Evolutionary conservation across 139 green algal genomes (phyloP).

Genomic region (Micromonas pusilla): DNA sequence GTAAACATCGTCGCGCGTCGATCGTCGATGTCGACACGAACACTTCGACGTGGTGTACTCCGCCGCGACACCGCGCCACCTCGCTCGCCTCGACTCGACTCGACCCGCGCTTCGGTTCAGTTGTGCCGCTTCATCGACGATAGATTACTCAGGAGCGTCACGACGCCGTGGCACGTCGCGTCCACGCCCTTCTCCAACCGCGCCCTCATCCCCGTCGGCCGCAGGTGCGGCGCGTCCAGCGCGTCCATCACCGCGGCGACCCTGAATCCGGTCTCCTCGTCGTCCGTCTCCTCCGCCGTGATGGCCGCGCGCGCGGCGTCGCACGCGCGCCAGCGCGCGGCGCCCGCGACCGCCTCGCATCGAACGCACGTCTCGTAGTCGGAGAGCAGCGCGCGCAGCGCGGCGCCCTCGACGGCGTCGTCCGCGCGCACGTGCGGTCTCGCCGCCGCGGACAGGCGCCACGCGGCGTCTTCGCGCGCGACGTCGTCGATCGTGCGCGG

Average conservation of each 20-base stretch:
- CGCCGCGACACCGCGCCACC: no score
- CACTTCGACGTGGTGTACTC: no score
- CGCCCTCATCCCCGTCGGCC: neutral
- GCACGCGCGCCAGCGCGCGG: neutral
- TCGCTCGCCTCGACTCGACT: no score
- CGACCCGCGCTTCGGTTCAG: no score
- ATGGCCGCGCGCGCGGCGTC: neutral
- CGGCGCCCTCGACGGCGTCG: neutral
- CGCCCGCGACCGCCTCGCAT: neutral
- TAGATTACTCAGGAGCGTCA: neutral
- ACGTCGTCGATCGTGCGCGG: neutral
- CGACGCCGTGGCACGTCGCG: neutral
- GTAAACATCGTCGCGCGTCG: neutral
- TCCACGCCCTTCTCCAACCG: neutral
- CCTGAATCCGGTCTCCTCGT: neutral
- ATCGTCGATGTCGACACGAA: neutral
- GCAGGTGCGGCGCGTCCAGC: neutral
- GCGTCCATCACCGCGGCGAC: neutral
- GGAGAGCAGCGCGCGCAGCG: neutral
- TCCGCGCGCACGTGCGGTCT: neutral
- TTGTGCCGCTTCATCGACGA: no score
- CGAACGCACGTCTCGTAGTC: neutral
- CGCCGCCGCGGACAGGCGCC: no score
- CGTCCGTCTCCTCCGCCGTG: no score
- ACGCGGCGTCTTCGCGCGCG: neutral